phyloP scores from a whole-genome alignment of 345 rosid genomes.

The Bruguiera parviflora region DNA sequence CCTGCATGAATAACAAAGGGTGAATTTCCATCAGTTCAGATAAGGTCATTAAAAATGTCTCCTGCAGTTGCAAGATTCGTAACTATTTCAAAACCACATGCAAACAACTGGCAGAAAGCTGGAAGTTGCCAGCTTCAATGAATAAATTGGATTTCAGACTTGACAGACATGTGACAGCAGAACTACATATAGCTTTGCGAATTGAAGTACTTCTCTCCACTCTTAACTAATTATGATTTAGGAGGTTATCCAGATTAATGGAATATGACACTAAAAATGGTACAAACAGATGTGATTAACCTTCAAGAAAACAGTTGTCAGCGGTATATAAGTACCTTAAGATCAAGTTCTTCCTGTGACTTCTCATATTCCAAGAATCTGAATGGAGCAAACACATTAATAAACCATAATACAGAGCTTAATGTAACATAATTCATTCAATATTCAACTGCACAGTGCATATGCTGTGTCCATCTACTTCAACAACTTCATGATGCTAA shows the following conservation, averaged over 20 bases:
- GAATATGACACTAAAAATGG: not conserved
- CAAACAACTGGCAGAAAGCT: too few species aligned
- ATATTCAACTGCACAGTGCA: not conserved
- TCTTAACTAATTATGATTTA: not conserved
- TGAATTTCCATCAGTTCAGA: not conserved
- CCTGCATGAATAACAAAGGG: constrained; percentile 34
- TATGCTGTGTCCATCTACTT: too few species aligned
- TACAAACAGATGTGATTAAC: not conserved
- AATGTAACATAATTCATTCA: not conserved
- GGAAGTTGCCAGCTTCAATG: too few species aligned
- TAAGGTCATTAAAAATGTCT: too few species aligned
- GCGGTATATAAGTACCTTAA: constrained; percentile 47
- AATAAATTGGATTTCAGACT: too few species aligned
- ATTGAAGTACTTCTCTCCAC: not conserved
- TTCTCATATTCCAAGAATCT: constrained; percentile 68
- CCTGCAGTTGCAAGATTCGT: too few species aligned
- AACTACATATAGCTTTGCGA: not conserved
- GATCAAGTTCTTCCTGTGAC: constrained; percentile 47
- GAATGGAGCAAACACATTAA: constrained; percentile 10
- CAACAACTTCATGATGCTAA: not conserved
- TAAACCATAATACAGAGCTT: not conserved
- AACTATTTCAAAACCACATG: too few species aligned
- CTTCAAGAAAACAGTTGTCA: not conserved
- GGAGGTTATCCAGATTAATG: not conserved
- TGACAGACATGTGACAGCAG: not conserved